Base-by-base conservation (phyloP, 2,329 filamentous ascomycete species). In the Calonectria pseudoreteaudii region DNA sequence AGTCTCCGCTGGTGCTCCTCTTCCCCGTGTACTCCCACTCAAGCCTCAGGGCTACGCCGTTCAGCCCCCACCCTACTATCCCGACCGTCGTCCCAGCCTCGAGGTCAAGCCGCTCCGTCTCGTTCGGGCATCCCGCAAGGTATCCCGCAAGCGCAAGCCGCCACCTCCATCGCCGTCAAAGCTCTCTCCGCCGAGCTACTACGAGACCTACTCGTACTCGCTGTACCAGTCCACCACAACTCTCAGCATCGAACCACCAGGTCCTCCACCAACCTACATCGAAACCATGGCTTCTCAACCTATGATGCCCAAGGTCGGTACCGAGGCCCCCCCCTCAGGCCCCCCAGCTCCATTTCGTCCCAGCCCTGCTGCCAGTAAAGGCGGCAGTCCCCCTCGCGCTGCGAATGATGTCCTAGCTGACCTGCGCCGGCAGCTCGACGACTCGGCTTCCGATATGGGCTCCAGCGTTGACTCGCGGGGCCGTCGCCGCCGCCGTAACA, bases 31-130 rank as follows among this genome's bases (percentile, higher is more conserved):
- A 41, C 75, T 77, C 64, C 75, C 75, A 28, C 75, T 77, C 71
- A 77, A 77, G 60, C 69, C 75, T 38, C 58, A 72, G 16, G 74
- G 71, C 38, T 77, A 77, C 75, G 34, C 75, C 69, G 66, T 65
- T 52, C 69, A 77, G 30, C 75, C 75, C 20, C 75, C 75, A 50
- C 75, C 75, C 28, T 74, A 77, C 58, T 77, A 77, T 13, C 75
- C 75, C 38, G 58, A 70, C 16, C 75, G 67, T 36, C 56, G 56
- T 49, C 58, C 34, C 31, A 77, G 75, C 23, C 72, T 77, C 64
- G 69, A 77, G 34, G 75, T 76, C 69, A 77, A 77, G 65, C 75
- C 75, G 58, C 75, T 77, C 53, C 74, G 75, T 52, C 75, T 77
- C 41, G 71, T 77, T 50, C 74, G 75, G 20, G 74, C 74, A 13